Evolutionary conservation across 2,329 filamentous ascomycete species (phyloP), one percentile per base, ranked within the genome.

Genomic region (Paracorniculantispora psalliotae): DNA sequence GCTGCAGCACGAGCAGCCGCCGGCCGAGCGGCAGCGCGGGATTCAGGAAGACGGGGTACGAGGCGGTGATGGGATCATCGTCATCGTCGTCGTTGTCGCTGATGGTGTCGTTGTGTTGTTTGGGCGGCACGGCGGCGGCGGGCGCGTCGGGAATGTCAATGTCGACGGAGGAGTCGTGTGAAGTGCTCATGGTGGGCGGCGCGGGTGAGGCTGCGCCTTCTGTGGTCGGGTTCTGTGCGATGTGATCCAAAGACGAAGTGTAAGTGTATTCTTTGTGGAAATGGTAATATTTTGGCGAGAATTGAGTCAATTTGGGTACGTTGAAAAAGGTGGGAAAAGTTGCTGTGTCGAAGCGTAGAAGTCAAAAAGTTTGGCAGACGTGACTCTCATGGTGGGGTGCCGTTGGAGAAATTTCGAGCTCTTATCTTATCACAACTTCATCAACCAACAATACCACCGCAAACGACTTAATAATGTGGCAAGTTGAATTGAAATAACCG

Each of bases 11-110:
- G 67, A 93, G 88, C 61, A 92, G 83, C 64, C 87, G 82, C 61
- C 84, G 85, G 67, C 79, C 78, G 17, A 75, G 71, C 4, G 85
- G 80, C 48, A 89, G 82, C 21, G 81, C 77, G 23, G 91, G 88
- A 66, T 92, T 96, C 69, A 96, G 86, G 75, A 88, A 93, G 72
- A 97, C 85, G 69, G 91, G 84, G 81, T 96, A 97, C 62, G 82
- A 85, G 44, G 86, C 81, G 56, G 88, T 80, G 64, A 92, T 81
- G 57, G 89, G 89, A 68, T 92, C 89, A 21, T 81, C 72, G 49
- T 85, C 81, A 46, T 72, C 69, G 49, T 69, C 62, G 57, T 43
- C 10, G 33, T 28, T 10, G 15, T 28, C 47, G 6, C 35, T 23
- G 17, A 25, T n/a, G 13, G 41, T 13, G 26, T 41, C 12, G 17